Conservation (phyloP, 2,329 filamentous ascomycete species). For the Lithohypha guttulata region DNA sequence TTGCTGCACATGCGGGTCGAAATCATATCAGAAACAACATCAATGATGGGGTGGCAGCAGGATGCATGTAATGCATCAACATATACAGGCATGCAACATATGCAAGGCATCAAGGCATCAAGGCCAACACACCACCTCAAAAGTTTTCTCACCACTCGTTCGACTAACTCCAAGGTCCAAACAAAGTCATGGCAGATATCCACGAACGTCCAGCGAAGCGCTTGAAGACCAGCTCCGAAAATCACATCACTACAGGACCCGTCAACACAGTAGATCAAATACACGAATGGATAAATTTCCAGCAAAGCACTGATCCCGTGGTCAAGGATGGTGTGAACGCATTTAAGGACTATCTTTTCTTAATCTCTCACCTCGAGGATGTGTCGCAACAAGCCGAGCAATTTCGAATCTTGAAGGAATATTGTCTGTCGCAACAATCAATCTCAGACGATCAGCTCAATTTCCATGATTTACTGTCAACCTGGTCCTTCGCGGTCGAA, state of each 20-base stretch:
- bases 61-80: background rate
- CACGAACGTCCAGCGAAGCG: background rate
- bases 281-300: conserved; percentile 46
- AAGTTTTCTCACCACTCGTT: too few species aligned
- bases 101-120: too few species aligned
- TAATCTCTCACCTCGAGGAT: conserved; percentile 29
- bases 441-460: conserved; percentile 47
- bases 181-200: background rate
- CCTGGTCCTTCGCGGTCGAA: conserved; percentile 73
- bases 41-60: background rate
- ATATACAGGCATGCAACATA: background rate
- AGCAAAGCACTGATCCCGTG: conserved; percentile 9
- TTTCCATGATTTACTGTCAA: conserved; percentile 71
- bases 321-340: conserved; percentile 29
- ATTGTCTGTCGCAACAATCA: conserved; percentile 44
- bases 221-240: background rate
- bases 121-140: too few species aligned
- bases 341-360: conserved; percentile 36
- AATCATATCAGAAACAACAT: background rate
- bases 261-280: conserved; percentile 44
- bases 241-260: background rate
- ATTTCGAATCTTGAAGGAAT: conserved; percentile 35
- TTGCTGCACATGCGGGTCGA: background rate
- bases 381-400: conserved; percentile 30
- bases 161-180: too few species aligned